Conservation (phyloP, 495 filamentous ascomycete species). For the Trichocladium antarcticum region DNA sequence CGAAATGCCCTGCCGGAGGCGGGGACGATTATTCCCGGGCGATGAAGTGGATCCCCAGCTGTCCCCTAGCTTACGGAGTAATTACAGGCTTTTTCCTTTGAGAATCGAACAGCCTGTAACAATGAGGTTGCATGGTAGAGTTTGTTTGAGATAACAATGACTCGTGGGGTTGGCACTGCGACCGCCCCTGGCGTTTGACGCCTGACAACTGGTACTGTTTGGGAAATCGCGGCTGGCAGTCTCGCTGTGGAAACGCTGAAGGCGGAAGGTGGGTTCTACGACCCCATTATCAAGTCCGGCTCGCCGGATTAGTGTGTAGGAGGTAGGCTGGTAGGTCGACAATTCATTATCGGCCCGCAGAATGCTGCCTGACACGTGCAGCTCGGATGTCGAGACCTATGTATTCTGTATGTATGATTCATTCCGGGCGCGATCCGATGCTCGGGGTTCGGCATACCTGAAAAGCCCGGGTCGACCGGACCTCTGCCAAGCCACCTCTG, state of each 20-base stretch:
- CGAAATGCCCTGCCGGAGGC: too few relatives aligned
- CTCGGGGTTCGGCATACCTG: slow-evolving; percentile 1
- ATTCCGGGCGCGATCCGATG: neutral
- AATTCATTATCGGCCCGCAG: too few relatives aligned
- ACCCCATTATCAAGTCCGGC: too few relatives aligned
- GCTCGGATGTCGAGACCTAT: too few relatives aligned
- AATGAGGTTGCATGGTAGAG: neutral
- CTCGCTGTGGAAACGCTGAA: neutral
- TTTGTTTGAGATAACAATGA: slow-evolving; percentile 2
- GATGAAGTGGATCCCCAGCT: neutral
- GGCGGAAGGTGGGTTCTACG: neutral
- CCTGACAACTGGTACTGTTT: neutral
- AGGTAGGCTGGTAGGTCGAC: too few relatives aligned
- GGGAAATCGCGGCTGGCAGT: too few relatives aligned
- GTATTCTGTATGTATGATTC: too few relatives aligned
- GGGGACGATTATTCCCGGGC: slow-evolving; percentile 12
- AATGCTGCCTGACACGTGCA: too few relatives aligned
- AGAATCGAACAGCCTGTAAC: too few relatives aligned
- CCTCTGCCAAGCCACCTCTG: neutral
- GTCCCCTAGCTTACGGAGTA: slow-evolving; percentile 10
- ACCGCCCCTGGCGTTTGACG: neutral
- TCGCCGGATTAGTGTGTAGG: too few relatives aligned
- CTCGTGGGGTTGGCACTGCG: neutral
- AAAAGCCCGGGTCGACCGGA: neutral
- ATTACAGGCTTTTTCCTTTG: slow-evolving; percentile 7